Conservation (phyloP, 768 basidiomycete species). For the Leccinellum luteum region DNA sequence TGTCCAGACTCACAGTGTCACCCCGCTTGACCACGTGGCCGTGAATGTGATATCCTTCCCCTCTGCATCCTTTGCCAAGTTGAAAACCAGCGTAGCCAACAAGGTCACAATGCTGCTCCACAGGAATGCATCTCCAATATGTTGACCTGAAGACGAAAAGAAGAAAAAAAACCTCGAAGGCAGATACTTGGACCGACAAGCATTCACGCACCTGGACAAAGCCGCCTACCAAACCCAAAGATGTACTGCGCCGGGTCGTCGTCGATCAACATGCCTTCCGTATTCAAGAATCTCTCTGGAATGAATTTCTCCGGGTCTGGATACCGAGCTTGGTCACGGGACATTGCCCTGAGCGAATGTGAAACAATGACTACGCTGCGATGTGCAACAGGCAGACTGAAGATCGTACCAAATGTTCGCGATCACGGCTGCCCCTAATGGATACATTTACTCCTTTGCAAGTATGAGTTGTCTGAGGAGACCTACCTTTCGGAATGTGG, state of each 20-base stretch:
- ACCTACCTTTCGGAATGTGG: not conserved
- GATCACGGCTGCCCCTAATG: conserved; percentile 3
- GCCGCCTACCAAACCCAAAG: conserved; percentile 3
- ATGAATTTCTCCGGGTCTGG: conserved; percentile 9
- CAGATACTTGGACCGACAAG: not conserved
- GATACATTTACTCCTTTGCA: not conserved
- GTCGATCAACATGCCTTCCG: conserved; percentile 3
- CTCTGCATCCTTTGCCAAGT: not conserved
- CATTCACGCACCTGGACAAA: not conserved
- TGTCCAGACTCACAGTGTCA: not conserved
- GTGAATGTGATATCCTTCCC: not conserved
- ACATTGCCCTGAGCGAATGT: conserved; percentile 7
- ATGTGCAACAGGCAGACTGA: no score
- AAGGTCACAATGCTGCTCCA: not conserved
- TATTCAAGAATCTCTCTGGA: conserved; percentile 14
- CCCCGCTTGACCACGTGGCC: not conserved
- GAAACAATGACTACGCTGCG: not conserved
- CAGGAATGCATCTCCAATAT: not conserved
- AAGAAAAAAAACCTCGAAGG: not conserved
- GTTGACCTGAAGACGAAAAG: not conserved
- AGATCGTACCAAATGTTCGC: conserved; percentile 8
- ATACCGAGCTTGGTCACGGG: conserved; percentile 12
- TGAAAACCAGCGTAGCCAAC: not conserved
- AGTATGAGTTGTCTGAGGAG: not conserved
- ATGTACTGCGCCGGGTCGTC: conserved; percentile 1